Percentiles rank a stretch among this genome's conserved stretches.
Conservation (phyloP, 176 grass and related monocot genomes). For the Oryza meyeriana region DNA sequence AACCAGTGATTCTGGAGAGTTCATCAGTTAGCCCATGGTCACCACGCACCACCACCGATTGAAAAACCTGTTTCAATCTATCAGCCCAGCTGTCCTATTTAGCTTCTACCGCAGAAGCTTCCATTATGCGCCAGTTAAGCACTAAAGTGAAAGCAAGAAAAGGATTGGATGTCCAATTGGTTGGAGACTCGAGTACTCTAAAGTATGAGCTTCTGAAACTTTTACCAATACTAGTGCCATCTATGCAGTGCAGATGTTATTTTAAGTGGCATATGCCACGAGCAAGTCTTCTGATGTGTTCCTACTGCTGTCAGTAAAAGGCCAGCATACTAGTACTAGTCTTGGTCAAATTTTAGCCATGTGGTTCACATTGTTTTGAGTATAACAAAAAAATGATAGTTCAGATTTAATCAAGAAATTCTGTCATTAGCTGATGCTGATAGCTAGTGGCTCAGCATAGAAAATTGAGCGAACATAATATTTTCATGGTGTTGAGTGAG, state of each 20-base stretch:
- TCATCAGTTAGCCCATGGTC: not conserved
- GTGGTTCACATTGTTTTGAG: conserved; percentile 20
- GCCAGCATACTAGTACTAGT: not conserved
- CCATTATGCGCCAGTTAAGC: not conserved
- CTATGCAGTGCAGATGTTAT: not conserved
- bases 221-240: not conserved
- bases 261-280: not conserved
- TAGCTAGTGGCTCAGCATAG: not conserved
- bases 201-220: conserved; percentile 1
- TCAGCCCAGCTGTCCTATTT: not conserved
- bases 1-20: not conserved
- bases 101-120: conserved; percentile 2
- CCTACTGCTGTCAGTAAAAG: not conserved
- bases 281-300: not conserved
- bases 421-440: not conserved
- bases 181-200: not conserved
- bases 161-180: not conserved
- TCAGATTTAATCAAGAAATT: not conserved
- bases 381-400: not conserved
- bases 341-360: not conserved
- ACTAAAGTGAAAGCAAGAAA: not conserved
- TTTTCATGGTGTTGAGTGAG: not conserved
- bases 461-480: not conserved
- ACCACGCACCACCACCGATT: not conserved
- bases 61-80: not conserved